phyloP scores from a whole-genome alignment of 345 rosid genomes.

The Citrus trifoliata region DNA sequence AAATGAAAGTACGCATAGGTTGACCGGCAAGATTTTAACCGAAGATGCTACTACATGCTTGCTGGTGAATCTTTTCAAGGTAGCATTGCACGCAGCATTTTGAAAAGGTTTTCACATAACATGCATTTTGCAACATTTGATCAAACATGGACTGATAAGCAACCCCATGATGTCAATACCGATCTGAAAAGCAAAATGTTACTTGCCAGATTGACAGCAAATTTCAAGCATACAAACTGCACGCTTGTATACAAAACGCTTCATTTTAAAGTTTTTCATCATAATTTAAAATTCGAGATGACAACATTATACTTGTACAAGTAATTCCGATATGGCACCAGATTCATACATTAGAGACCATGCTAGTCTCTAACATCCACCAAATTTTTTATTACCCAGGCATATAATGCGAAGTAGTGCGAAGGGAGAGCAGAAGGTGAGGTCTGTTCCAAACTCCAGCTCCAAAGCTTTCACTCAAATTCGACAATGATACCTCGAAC shows the following conservation, averaged over 20 bases:
- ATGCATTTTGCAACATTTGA: background rate
- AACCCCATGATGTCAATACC: background rate
- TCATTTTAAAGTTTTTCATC: background rate
- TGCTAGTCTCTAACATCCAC: background rate
- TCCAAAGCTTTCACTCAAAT: background rate
- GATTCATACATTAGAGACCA: background rate
- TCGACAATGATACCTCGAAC: background rate
- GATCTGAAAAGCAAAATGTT: background rate
- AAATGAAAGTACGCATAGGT: too few relatives aligned
- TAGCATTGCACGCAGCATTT: background rate
- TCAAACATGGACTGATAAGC: background rate
- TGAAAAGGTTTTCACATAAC: background rate
- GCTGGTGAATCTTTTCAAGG: too few relatives aligned
- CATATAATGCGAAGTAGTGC: background rate
- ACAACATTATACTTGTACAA: background rate
- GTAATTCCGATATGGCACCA: background rate
- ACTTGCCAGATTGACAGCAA: background rate
- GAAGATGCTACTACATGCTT: too few relatives aligned
- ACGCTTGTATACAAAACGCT: background rate
- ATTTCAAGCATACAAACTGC: background rate
- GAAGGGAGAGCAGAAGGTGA: background rate
- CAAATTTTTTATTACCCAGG: background rate
- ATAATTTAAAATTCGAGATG: background rate
- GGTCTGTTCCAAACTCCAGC: background rate
- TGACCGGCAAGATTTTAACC: too few relatives aligned